These are phyloP conservation scores for Ceratocystis alfenasii DNA, from an alignment of 2,329 filamentous ascomycete genomes.

Conservation along the genomic window DNA sequence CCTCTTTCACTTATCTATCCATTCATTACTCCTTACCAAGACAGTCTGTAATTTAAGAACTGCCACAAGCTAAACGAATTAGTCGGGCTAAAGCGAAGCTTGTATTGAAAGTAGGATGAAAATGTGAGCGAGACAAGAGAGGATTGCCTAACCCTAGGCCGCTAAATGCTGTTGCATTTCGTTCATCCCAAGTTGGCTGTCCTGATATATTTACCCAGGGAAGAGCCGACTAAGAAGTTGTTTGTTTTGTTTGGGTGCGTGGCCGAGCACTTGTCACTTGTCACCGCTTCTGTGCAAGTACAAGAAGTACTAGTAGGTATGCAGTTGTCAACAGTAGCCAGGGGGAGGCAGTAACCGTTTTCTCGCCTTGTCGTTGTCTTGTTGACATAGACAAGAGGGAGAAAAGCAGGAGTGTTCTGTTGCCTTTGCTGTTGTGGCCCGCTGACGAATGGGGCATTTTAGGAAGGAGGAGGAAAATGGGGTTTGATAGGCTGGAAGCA, in stretches of 20 bases:
- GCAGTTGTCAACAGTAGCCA: not conserved
- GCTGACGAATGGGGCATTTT: no score
- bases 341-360: not conserved
- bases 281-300: not conserved
- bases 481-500: not conserved
- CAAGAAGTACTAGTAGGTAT: not conserved
- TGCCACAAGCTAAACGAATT: not conserved
- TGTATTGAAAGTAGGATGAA: not conserved
- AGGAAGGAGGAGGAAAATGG: not conserved
- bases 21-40: not conserved
- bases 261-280: not conserved
- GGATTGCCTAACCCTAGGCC: not conserved
- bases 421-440: no score
- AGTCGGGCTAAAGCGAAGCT: not conserved
- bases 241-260: not conserved
- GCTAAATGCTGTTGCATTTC: not conserved
- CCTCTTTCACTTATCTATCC: not conserved
- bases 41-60: not conserved
- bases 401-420: no score
- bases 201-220: constrained; percentile 8
- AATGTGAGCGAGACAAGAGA: no score
- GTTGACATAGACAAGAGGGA: no score
- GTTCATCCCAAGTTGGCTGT: not conserved
- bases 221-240: not conserved
- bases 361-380: not conserved